phyloP scores from a whole-genome alignment of 257 asterid species.

The Mentha longifolia region DNA sequence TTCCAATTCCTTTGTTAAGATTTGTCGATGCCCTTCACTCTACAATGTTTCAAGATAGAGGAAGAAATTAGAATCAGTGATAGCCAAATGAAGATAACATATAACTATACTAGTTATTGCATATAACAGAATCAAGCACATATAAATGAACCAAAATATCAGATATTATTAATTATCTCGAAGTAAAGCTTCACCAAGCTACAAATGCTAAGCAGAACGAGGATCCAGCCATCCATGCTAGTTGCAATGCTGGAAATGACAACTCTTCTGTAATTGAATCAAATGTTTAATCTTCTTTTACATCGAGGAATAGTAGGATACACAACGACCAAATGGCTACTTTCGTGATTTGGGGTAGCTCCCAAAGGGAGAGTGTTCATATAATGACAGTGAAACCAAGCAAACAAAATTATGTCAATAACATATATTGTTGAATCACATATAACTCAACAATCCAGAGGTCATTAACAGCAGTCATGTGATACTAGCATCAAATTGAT shows the following conservation, averaged over 20 bases:
- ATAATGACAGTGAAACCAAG: slow-evolving; percentile 10
- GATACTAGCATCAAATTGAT: background rate
- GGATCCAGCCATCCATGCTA: background rate
- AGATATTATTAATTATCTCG: background rate
- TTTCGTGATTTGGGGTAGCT: background rate
- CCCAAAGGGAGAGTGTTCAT: slow-evolving; percentile 1
- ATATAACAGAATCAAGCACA: background rate
- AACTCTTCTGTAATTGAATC: background rate
- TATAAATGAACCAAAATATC: background rate
- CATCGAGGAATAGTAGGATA: background rate
- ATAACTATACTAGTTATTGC: background rate
- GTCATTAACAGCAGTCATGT: slow-evolving; percentile 1
- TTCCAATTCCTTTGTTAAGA: slow-evolving; percentile 95
- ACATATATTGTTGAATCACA: slow-evolving; percentile 13
- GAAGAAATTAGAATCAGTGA: slow-evolving; percentile 29
- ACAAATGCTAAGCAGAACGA: slow-evolving; percentile 8
- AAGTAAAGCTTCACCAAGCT: background rate
- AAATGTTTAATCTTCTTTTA: slow-evolving; percentile 8
- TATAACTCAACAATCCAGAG: background rate
- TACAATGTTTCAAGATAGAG: slow-evolving; percentile 40
- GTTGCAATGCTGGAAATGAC: slow-evolving; percentile 1
- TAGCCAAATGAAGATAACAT: background rate
- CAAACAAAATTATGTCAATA: slow-evolving; percentile 2
- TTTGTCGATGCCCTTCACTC: slow-evolving; percentile 99
- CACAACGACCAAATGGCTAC: background rate